Evolutionary conservation across 441 rosid genomes (phyloP).

Genomic region (Adansonia gregorii): DNA sequence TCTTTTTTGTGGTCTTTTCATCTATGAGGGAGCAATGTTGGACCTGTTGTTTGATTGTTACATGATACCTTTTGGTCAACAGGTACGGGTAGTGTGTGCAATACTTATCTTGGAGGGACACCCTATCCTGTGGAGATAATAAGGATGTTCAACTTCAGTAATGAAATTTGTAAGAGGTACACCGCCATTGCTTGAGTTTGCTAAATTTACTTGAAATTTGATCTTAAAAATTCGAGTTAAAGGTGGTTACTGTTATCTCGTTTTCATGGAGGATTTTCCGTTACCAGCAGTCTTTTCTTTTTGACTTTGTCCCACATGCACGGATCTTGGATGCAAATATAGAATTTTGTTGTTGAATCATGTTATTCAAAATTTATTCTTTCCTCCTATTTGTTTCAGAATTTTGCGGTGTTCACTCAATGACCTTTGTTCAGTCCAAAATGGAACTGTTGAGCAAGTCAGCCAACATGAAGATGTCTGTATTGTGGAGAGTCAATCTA

Average conservation of each 20-base stretch:
- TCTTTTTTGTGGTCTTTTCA: not conserved
- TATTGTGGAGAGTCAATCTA: constrained; percentile 39
- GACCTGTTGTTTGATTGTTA: not conserved
- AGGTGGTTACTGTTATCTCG: not conserved
- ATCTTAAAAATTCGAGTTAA: not conserved
- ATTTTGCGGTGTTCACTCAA: constrained; percentile 62
- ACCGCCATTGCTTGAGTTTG: constrained; percentile 23
- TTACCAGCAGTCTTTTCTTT: not conserved
- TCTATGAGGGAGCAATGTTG: not conserved
- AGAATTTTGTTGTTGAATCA: not conserved
- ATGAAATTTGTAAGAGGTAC: constrained; percentile 72
- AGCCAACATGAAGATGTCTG: constrained; percentile 36
- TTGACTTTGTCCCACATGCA: not conserved
- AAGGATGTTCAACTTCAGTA: constrained; percentile 82
- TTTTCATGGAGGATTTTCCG: not conserved
- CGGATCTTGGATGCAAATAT: not conserved
- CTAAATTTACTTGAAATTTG: constrained; percentile 2
- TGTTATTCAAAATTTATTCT: not conserved
- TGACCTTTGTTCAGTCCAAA: constrained; percentile 54
- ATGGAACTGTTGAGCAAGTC: constrained; percentile 39
- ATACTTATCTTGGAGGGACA: constrained; percentile 51
- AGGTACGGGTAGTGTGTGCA: constrained; percentile 85
- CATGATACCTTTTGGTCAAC: constrained; percentile 31
- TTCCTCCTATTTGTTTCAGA: constrained; percentile 42
- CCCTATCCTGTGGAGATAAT: constrained; percentile 74